Evolutionary conservation across 1,284 basidiomycete genomes (phyloP).

Genomic region (Macrocybe sp.): DNA sequence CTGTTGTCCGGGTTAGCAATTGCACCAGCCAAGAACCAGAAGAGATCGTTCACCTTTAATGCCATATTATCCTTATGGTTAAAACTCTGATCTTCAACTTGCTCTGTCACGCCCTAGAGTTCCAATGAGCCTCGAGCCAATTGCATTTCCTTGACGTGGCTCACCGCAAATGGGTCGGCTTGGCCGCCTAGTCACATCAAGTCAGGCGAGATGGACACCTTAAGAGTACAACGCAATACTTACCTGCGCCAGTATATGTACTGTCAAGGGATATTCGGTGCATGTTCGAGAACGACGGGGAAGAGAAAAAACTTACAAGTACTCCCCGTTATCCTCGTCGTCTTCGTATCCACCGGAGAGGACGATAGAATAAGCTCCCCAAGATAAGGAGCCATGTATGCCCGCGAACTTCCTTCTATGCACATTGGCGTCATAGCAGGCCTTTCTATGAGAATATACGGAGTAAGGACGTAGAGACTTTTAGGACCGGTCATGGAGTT

Average conservation of each 20-base stretch:
- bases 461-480: background rate
- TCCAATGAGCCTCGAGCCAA: background rate
- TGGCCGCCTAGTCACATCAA: conserved; percentile 11
- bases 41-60: conserved; percentile 20
- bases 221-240: background rate
- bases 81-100: conserved; percentile 30
- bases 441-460: conserved; percentile 4
- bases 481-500: background rate
- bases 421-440: conserved; percentile 5
- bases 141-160: background rate
- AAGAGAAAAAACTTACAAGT: conserved; percentile 25
- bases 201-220: background rate
- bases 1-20: conserved; percentile 19
- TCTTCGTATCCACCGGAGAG: conserved; percentile 38
- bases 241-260: conserved; percentile 30
- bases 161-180: conserved; percentile 10
- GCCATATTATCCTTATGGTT: conserved; percentile 25
- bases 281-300: background rate
- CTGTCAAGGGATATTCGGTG: conserved; percentile 17
- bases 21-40: background rate
- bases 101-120: conserved; percentile 24
- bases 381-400: conserved; percentile 13
- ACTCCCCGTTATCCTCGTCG: conserved; percentile 32
- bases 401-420: conserved; percentile 12
- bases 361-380: conserved; percentile 36